Evolutionary conservation across 345 rosid genomes (phyloP), one percentile per base, ranked within the genome.

Genomic region (Euphorbia peplus): DNA sequence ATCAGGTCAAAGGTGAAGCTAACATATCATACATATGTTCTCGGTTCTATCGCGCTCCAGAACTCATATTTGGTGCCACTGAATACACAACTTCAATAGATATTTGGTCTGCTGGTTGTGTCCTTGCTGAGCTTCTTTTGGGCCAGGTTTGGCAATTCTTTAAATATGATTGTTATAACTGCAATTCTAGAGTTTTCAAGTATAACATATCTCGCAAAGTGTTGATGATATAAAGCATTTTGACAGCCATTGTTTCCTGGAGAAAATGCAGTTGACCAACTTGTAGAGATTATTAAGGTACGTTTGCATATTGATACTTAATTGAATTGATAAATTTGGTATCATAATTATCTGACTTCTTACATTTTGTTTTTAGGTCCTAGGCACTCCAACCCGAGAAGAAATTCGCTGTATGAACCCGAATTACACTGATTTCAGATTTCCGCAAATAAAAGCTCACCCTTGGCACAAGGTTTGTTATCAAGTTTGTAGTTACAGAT

Each of bases 321-420:
- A 11, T 44, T 44, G 15, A 24, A 24, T 26, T 54, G n/a, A 56
- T 42, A 50, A 14, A 10, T n/a, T 29, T 61, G 8, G 8, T 51
- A 53, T 13, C 1, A 37, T 9, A 4, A 3, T 13, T 22, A 60
- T 21, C 26, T 19, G 48, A 25, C 9, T 41, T 54, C 26, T 30
- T 48, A 32, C 22, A 5, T 14, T 0, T 8, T 62, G 39, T 55
- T 22, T 60, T 21, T 4, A 76, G 80, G 80, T 76, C 60, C 80
- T 76, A 67, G 80, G 80, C 46, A 76, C 80, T 3, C 80, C 80
- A 35, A 76, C 80, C 16, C 67, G 80, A 56, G 80, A 76, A 68
- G 80, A 76, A 72, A 76, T 76, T 62, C 80, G 80, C 51, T 76
- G 80, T 58, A 76, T 76, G 80, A 76, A 76, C 47, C 80, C 80